Evolutionary conservation across 2,329 filamentous ascomycete genomes (phyloP).

Genomic region (Chalara sp.): DNA sequence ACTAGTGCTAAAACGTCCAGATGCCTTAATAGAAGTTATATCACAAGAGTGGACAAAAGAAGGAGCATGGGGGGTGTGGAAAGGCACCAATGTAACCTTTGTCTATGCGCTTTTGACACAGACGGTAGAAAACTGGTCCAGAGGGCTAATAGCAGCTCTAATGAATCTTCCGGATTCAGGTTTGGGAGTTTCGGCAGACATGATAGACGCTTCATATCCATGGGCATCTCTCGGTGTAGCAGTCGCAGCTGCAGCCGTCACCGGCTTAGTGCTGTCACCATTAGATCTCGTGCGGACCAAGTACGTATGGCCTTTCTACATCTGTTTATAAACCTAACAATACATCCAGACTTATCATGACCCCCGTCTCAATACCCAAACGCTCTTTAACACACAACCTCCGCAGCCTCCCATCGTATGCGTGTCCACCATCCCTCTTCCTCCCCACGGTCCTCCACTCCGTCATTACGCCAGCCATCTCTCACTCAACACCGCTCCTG

Average conservation of each 20-base stretch:
- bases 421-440: conserved; percentile 64
- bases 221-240: conserved; percentile 73
- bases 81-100: conserved; percentile 86
- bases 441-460: conserved; percentile 84
- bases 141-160: conserved; percentile 82
- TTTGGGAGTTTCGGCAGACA: conserved; percentile 39
- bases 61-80: conserved; percentile 89
- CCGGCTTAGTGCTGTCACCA: conserved; percentile 76
- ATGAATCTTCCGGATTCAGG: conserved; percentile 84
- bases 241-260: conserved; percentile 56
- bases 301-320: conserved; percentile 15
- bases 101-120: conserved; percentile 82
- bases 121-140: conserved; percentile 85
- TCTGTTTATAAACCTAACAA: conserved; percentile 17
- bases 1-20: conserved; percentile 64
- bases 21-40: conserved; percentile 81
- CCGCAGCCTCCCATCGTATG: conserved; percentile 69
- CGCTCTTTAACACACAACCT: conserved; percentile 68
- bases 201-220: conserved; percentile 77
- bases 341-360: conserved; percentile 66
- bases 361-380: conserved; percentile 68
- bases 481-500: conserved; percentile 75
- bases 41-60: conserved; percentile 85
- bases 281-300: conserved; percentile 84
- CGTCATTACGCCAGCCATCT: conserved; percentile 75